Percentiles rank a stretch among this genome's conserved stretches.
Conservation (phyloP, 2,329 filamentous ascomycete species). For the Onygenales sp. region DNA sequence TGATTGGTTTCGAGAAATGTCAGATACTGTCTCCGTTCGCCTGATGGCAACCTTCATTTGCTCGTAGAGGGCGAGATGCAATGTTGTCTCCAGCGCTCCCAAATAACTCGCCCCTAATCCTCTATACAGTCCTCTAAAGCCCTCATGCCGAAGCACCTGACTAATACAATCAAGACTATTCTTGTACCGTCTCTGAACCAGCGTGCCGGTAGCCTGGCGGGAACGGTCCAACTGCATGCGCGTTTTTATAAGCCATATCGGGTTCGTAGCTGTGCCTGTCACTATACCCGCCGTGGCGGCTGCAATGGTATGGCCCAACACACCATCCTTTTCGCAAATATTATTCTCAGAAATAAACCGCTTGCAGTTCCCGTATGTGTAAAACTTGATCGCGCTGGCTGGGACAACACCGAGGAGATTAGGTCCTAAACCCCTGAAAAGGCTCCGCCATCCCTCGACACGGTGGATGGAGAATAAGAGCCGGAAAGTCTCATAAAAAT, state of each 20-base stretch:
- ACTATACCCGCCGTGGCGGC: constrained; percentile 70
- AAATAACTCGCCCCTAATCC: constrained; percentile 87
- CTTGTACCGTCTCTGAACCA: constrained; percentile 56
- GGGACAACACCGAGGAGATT: constrained; percentile 85
- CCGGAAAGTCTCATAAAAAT: constrained; percentile 75
- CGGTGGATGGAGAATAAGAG: constrained; percentile 73
- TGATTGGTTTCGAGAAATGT: neutral
- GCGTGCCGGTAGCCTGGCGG: constrained; percentile 35
- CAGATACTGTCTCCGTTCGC: neutral
- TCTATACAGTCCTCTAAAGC: constrained; percentile 73
- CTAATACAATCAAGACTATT: constrained; percentile 82
- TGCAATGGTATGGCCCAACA: constrained; percentile 53
- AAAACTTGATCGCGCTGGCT: constrained; percentile 85
- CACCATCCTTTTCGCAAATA: neutral
- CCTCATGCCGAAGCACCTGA: constrained; percentile 73
- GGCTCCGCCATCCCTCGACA: constrained; percentile 69
- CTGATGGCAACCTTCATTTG: constrained; percentile 72
- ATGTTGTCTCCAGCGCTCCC: constrained; percentile 77
- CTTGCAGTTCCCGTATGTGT: constrained; percentile 89
- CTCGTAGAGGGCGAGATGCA: constrained; percentile 94
- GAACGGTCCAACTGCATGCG: constrained; percentile 79
- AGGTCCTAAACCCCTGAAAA: constrained; percentile 87
- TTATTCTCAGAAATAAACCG: neutral
- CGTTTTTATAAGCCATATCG: constrained; percentile 94
- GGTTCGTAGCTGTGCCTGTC: constrained; percentile 84